Base-by-base conservation (phyloP, 768 basidiomycete species). In the Dacryopinax primogenitus region DNA sequence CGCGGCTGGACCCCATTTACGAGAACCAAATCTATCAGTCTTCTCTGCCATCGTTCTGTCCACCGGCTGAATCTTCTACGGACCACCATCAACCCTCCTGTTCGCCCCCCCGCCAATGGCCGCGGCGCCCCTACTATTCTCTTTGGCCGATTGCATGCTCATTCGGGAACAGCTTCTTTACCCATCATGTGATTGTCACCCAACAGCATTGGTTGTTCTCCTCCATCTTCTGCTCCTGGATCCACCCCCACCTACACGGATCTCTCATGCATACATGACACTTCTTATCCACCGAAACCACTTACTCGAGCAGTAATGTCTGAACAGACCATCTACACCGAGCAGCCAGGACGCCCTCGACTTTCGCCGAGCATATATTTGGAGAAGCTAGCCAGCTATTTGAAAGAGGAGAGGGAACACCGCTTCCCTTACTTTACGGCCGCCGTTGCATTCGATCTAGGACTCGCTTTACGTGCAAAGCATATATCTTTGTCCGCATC, bases 1-100 rank as follows among this genome's bases (percentile, higher is more conserved):
- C 92, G 0, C 93, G 93, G 0, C 76, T 98, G 18, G 36, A 9
- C 9, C 18, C 41, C 41, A 28, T 30, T 58, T 58, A 23, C 32
- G 13, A 32, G 51, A 58, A 58, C 51, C 26, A 11, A 28, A 11
- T 18, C 3, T 58, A 30, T 30, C 51, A 58, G 51, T 28, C 26
- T 58, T 58, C 51, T 30, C 7, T 47, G 12, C 45, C 13, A 47
- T 23, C 9, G 45, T 47, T 47, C 45, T 12, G 45, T 7, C 45
- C 13, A 3, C 51, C 51, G 51, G 51, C 30, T 58, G 51, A 58
- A 58, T 30, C 7, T 32, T 26, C 51, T 23, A 23, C 51, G 26
- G 15, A 30, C 51, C 51, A 13, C 51, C 7, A 30, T 58, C n/a
- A n/a, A n/a, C n/a, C n/a, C n/a, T 39, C 12, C 37, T 18, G 26